A percentile compares a stretch with the other conserved stretches of the same genome.
These are phyloP conservation scores for Coniferiporia weirii DNA, from an alignment of 1,284 basidiomycete species.

Conservation along the genomic window DNA sequence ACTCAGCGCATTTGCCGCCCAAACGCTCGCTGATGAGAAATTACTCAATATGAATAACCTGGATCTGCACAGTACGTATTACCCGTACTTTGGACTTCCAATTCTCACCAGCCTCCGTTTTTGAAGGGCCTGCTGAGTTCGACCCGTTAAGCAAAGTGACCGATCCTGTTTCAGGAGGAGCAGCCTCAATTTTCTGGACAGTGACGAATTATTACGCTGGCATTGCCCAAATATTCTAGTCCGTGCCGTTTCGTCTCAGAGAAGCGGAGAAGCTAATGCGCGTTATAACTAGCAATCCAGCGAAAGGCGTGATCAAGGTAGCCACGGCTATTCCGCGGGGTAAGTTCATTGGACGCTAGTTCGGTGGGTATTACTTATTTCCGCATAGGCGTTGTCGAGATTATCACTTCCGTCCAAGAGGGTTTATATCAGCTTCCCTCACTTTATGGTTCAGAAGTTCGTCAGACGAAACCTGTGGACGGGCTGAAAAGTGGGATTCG, in stretches of 20 bases:
- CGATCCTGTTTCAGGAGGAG: slow-evolving; percentile 43
- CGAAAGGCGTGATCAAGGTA: slow-evolving; percentile 42
- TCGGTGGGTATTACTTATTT: slow-evolving; percentile 5
- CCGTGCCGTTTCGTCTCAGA: slow-evolving; percentile 16
- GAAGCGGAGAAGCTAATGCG: background rate
- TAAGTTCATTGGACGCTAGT: slow-evolving; percentile 10
- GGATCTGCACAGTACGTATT: slow-evolving; percentile 41
- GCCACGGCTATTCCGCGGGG: slow-evolving; percentile 38
- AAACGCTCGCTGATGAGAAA: slow-evolving; percentile 41
- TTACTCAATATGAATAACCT: slow-evolving; percentile 40
- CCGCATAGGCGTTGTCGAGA: slow-evolving; percentile 37
- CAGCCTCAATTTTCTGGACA: slow-evolving; percentile 45
- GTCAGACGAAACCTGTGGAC: slow-evolving; percentile 35
- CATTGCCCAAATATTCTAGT: slow-evolving; percentile 43
- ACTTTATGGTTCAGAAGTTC: slow-evolving; percentile 39
- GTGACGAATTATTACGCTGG: slow-evolving; percentile 42
- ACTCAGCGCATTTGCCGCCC: slow-evolving; percentile 50
- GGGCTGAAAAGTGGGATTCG: slow-evolving; percentile 40
- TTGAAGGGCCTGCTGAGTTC: slow-evolving; percentile 3
- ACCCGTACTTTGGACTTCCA: background rate
- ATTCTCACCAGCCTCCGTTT: background rate
- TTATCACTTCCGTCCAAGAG: slow-evolving; percentile 38
- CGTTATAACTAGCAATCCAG: slow-evolving; percentile 27
- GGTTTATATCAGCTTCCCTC: slow-evolving; percentile 42
- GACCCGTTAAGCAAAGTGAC: slow-evolving; percentile 33